Conservation (phyloP, 1,284 basidiomycete genomes). For the Trametes hirsuta region DNA sequence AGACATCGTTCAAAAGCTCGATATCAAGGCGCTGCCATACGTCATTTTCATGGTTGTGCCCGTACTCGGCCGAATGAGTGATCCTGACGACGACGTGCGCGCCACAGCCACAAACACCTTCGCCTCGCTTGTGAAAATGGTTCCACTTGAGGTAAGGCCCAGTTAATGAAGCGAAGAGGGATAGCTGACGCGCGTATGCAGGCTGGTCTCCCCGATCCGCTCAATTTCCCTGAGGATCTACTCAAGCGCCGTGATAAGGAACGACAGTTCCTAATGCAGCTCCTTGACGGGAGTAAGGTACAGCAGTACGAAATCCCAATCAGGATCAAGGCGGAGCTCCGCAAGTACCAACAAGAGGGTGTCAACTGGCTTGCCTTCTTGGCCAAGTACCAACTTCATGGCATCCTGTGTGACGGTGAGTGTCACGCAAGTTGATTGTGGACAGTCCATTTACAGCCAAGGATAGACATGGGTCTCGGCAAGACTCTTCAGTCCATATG, state of each 20-base stretch:
- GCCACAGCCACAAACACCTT: slow-evolving; percentile 96
- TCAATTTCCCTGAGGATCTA: slow-evolving; percentile 90
- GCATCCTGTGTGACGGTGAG: slow-evolving; percentile 96
- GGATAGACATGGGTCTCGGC: slow-evolving; percentile 94
- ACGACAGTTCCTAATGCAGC: slow-evolving; percentile 90
- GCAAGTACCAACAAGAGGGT: slow-evolving; percentile 98
- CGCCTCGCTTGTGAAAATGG: slow-evolving; percentile 98
- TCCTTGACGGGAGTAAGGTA: slow-evolving; percentile 94
- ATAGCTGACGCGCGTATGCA: slow-evolving; percentile 35
- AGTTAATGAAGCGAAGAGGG: background rate
- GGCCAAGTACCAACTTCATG: slow-evolving; percentile 96
- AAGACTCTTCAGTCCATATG: slow-evolving; percentile 99
- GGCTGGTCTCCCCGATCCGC: slow-evolving; percentile 95
- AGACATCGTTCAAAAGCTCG: slow-evolving; percentile 93
- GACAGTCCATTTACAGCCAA: background rate
- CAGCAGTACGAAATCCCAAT: slow-evolving; percentile 91
- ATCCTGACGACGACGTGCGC: slow-evolving; percentile 89
- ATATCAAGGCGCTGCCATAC: slow-evolving; percentile 95
- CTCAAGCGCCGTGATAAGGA: slow-evolving; percentile 87
- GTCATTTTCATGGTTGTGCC: slow-evolving; percentile 98
- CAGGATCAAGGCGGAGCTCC: slow-evolving; percentile 89
- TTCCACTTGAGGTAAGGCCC: slow-evolving; percentile 85
- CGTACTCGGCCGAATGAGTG: slow-evolving; percentile 96
- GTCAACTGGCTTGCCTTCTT: slow-evolving; percentile 99
- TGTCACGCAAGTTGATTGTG: background rate